These are phyloP conservation scores for Fusarium haematococcum DNA, from an alignment of 2,329 filamentous ascomycete species.

Conservation along the genomic window DNA sequence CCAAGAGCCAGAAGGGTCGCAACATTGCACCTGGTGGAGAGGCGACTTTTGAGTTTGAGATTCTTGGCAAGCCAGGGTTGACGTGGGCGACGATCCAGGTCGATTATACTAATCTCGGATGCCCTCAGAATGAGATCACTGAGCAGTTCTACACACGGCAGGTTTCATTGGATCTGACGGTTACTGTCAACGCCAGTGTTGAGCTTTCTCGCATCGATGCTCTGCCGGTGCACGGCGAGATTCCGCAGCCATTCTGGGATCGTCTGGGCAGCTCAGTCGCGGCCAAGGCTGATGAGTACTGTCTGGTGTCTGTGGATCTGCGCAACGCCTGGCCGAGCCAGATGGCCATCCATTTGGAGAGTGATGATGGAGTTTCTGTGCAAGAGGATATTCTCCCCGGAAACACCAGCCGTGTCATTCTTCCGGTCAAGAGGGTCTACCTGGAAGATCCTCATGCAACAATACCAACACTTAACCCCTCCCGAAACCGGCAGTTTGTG, in stretches of 20 bases:
- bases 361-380: conserved; percentile 61
- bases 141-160: conserved; percentile 87
- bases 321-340: conserved; percentile 91
- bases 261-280: conserved; percentile 52
- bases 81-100: conserved; percentile 84
- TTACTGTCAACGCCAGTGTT: conserved; percentile 93
- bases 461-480: conserved; percentile 83
- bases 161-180: conserved; percentile 80
- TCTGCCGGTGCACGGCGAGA: conserved; percentile 75
- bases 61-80: conserved; percentile 87
- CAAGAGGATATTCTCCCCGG: conserved; percentile 72
- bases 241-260: conserved; percentile 72
- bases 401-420: conserved; percentile 78
- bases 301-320: conserved; percentile 84
- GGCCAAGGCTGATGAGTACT: conserved; percentile 71
- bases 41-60: conserved; percentile 82
- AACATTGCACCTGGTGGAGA: conserved; percentile 76
- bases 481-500: conserved; percentile 91
- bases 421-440: conserved; percentile 81
- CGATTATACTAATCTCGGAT: conserved; percentile 86
- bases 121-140: conserved; percentile 73
- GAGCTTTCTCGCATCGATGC: conserved; percentile 86
- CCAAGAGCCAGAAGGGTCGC: conserved; percentile 62
- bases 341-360: conserved; percentile 73
- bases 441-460: conserved; percentile 80